Base-by-base conservation (phyloP, 169 alveolate genomes). In the Plasmodium gaboni region DNA sequence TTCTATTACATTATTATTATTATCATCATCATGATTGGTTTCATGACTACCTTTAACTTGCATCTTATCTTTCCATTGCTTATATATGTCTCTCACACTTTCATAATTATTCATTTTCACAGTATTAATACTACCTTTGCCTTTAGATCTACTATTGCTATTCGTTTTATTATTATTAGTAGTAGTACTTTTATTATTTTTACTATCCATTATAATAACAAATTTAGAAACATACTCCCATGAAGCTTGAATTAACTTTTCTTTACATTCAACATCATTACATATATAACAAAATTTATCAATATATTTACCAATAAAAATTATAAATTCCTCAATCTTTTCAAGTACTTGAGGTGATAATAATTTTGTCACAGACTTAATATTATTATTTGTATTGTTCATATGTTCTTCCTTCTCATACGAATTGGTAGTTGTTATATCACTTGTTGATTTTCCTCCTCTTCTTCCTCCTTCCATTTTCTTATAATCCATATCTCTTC, bases 201-300 rank as follows among this genome's bases (percentile, higher is more conserved):
- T 59, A 17, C 60, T 28, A 46, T 32, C 26, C 51, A 12, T 60
- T 26, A 17, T 13, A 12, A 48, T 57, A 19, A 78, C 6, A 26
- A 63, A 78, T 22, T 78, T 78, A 1, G 89, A 78, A 9, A 78
- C 46, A 24, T 78, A 78, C 42, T 65, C 89, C 89, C 89, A 78
- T 2, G 70, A 59, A 6, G 89, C 64, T 7, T 24, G 64, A 13
- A 50, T 78, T 50, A 78, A 65, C 17, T 64, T 78, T 15, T 64
- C 80, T 28, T 5, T 42, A 44, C 89, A 63, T 44, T 78, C 89
- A 7, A 15, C 26, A 59, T 78, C 89, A 0, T 61, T 51, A 51
- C 89, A 78, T 2, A 13, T 70, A 48, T 50, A 61, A n/a, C 19
- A 38, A 9, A 78, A 32, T 22, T 65, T 64, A 9, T 60, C 73